These are phyloP conservation scores for Boletus semigastroideus DNA, from an alignment of 1,284 basidiomycete species.

Conservation along the genomic window DNA sequence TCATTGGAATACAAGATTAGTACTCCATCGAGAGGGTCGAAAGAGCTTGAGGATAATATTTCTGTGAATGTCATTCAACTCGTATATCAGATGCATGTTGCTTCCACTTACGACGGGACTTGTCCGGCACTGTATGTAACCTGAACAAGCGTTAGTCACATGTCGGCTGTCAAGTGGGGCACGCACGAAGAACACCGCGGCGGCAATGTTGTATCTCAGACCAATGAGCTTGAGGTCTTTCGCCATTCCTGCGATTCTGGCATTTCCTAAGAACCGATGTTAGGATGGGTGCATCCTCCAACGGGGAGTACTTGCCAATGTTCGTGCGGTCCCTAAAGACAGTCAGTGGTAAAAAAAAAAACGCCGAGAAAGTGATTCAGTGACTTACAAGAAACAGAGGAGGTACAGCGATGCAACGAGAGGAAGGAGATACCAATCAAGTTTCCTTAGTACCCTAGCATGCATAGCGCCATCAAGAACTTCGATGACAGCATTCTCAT, in stretches of 20 bases:
- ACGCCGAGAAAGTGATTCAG: no score
- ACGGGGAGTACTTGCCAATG: slow-evolving; percentile 23
- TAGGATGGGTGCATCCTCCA: background rate
- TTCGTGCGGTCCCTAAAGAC: slow-evolving; percentile 34
- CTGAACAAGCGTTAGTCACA: slow-evolving; percentile 20
- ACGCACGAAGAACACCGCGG: slow-evolving; percentile 47
- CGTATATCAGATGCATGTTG: background rate
- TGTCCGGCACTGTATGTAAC: slow-evolving; percentile 44
- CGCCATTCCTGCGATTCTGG: slow-evolving; percentile 41
- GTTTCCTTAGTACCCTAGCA: slow-evolving; percentile 40
- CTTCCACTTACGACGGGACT: slow-evolving; percentile 43
- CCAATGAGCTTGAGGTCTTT: slow-evolving; percentile 39
- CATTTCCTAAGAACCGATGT: slow-evolving; percentile 21
- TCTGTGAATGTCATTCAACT: slow-evolving; percentile 21
- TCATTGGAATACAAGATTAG: background rate
- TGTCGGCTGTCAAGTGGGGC: background rate
- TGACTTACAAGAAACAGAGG: slow-evolving; percentile 49
- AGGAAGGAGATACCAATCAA: slow-evolving; percentile 49
- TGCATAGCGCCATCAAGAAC: background rate
- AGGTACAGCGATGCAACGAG: slow-evolving; percentile 54
- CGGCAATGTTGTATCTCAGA: slow-evolving; percentile 42
- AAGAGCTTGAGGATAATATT: slow-evolving; percentile 45
- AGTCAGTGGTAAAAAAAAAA: background rate
- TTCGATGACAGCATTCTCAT: background rate
- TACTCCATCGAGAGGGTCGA: slow-evolving; percentile 47